Base-by-base conservation (phyloP, 2,329 filamentous ascomycete species). In the Microcyclosporella mali region DNA sequence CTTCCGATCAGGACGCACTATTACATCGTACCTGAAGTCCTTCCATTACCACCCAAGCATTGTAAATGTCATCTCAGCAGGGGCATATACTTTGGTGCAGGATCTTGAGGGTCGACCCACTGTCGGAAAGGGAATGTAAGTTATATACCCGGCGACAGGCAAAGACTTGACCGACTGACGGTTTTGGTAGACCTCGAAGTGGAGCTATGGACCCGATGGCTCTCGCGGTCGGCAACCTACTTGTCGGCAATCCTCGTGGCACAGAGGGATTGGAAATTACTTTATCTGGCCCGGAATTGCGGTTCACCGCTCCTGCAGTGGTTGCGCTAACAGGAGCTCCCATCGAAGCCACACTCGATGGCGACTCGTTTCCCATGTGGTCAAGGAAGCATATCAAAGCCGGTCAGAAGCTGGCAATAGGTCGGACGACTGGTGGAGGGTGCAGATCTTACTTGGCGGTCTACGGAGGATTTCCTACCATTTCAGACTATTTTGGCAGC, bases 201-300 rank as follows among this genome's bases (percentile, higher is more conserved):
- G 79, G 79, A 0, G 77, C 79, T 0, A 81, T 82, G 78, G 79
- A 82, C 53, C 66, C 71, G 1, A 56, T 81, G n/a, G 70, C 75
- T 1, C 73, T 76, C 34, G 71, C 72, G 17, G 66, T 80, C 19
- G 78, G 75, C 2, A 84, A 83, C 49, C 63, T 74, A 15, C 66
- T 83, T 1, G 78, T 77, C 0, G 78, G 77, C 0, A 82, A 83
- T 40, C 51, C 67, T 0, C 56, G 66, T 1, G 69, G 67, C 0
- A 69, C 62, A 3, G 79, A 80, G 56, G 70, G 68, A 0, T 59
- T 84, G 0, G 79, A 84, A 51, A 76, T 81, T 18, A 82, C 79
- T 0, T 52, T 81, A 12, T 72, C 68, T 11, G 79, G 79, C 0
- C 79, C 79, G 0, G 76, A 79, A 25, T 57, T 83, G 15, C 64